phyloP scores from a whole-genome alignment of 2,329 filamentous ascomycete species.

The Alternaria angustiovoidea region DNA sequence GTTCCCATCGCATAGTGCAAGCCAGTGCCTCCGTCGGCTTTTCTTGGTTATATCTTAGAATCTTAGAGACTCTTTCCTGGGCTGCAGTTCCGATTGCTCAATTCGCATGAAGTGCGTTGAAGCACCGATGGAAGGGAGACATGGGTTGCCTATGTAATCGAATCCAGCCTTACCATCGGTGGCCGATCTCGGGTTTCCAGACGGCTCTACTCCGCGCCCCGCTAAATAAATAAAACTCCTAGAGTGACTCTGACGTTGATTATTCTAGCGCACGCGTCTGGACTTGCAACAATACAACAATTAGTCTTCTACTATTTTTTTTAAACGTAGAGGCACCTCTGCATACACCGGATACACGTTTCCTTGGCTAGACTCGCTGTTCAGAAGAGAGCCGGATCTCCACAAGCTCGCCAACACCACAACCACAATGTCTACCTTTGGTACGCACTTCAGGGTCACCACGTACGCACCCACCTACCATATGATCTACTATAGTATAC shows the following conservation, averaged over 20 bases:
- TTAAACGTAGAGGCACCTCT: not conserved
- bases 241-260: constrained; percentile 31
- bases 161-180: constrained; percentile 10
- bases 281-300: not conserved
- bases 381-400: constrained; percentile 12
- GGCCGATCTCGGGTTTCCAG: constrained; percentile 22
- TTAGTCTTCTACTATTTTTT: not conserved
- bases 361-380: constrained; percentile 1
- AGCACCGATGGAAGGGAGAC: not conserved
- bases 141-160: not conserved
- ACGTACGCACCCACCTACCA: constrained; percentile 65
- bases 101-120: not conserved
- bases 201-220: constrained; percentile 30
- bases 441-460: constrained; percentile 80
- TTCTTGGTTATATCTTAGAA: not conserved
- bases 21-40: not conserved
- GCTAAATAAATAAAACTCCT: constrained; percentile 32
- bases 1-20: not conserved
- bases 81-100: not conserved
- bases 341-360: constrained; percentile 8
- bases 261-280: constrained; percentile 18
- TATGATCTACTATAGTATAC: no score
- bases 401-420: constrained; percentile 7
- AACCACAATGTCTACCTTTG: constrained; percentile 74
- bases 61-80: not conserved